phyloP scores from a whole-genome alignment of 2,329 filamentous ascomycete genomes.

The Trichoderma oligosporum region DNA sequence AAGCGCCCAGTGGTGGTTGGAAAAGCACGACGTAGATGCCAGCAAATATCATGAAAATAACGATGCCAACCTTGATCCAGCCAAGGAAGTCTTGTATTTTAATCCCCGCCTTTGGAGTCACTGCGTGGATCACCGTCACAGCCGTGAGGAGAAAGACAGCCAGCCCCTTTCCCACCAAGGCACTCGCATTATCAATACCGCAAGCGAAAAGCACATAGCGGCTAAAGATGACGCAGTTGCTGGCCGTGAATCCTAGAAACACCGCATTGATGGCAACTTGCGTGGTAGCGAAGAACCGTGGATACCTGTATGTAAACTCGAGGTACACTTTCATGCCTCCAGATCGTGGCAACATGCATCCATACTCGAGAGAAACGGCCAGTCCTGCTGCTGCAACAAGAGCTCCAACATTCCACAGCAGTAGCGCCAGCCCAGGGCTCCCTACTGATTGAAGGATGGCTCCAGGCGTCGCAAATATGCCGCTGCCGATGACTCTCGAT shows the following conservation, averaged over 20 bases:
- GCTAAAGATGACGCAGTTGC: constrained; percentile 67
- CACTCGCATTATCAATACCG: constrained; percentile 47
- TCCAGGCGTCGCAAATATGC: constrained; percentile 69
- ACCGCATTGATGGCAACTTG: constrained; percentile 62
- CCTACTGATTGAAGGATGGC: constrained; percentile 64
- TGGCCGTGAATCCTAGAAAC: constrained; percentile 63
- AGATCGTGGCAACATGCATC: constrained; percentile 65
- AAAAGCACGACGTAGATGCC: constrained; percentile 57
- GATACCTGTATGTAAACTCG: constrained; percentile 62
- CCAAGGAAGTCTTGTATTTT: constrained; percentile 58
- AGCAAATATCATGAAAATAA: constrained; percentile 59
- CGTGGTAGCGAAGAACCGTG: constrained; percentile 61
- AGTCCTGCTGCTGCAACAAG: constrained; percentile 59
- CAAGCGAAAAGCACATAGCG: constrained; percentile 61
- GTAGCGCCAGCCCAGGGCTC: constrained; percentile 59
- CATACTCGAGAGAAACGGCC: constrained; percentile 62
- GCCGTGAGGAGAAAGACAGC: constrained; percentile 53
- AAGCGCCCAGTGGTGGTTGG: constrained; percentile 26
- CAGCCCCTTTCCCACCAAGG: constrained; percentile 51
- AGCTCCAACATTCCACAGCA: constrained; percentile 61
- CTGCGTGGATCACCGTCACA: constrained; percentile 57
- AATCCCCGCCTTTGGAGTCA: constrained; percentile 55
- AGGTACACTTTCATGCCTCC: constrained; percentile 69
- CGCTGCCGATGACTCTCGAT: constrained; percentile 64
- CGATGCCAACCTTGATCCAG: constrained; percentile 59